Conservation (phyloP, 2,329 filamentous ascomycete species). For the Sarocladium strictum region DNA sequence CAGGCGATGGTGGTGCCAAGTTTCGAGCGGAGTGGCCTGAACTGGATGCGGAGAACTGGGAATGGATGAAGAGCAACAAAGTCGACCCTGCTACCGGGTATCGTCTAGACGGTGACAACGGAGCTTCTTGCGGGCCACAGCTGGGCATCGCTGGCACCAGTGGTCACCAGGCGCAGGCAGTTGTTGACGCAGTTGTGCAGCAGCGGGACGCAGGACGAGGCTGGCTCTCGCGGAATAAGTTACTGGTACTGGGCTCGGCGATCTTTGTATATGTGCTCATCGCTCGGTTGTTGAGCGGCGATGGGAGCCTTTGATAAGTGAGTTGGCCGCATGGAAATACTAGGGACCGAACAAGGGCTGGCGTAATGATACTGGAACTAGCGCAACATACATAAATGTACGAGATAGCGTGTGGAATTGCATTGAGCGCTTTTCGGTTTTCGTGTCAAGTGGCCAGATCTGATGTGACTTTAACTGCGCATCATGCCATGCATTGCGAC, state of each 20-base stretch:
- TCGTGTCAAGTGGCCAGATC: neutral
- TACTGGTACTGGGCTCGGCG: constrained; percentile 61
- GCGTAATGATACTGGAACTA: constrained; percentile 2
- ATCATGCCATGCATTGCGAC: neutral
- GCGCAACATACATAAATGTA: neutral
- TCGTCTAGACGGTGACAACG: constrained; percentile 41
- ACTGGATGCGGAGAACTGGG: constrained; percentile 81
- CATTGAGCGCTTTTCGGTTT: neutral
- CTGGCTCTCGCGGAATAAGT: constrained; percentile 76
- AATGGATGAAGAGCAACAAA: constrained; percentile 79
- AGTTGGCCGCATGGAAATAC: neutral
- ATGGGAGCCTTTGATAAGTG: constrained; percentile 14
- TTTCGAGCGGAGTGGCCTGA: constrained; percentile 89
- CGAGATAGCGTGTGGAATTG: constrained; percentile 5
- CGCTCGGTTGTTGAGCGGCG: constrained; percentile 62
- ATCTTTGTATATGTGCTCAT: constrained; percentile 81
- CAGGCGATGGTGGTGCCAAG: constrained; percentile 86
- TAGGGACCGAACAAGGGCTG: neutral
- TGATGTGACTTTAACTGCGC: neutral
- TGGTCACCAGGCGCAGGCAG: constrained; percentile 57
- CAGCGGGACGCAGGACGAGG: constrained; percentile 74
- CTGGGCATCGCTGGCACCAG: constrained; percentile 54
- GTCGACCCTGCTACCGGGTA: constrained; percentile 74
- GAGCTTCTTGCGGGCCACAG: constrained; percentile 45
- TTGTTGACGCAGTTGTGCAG: constrained; percentile 73